Evolutionary conservation across 129 eudicot species (phyloP).

Genomic region (Tanacetum coccineum): DNA sequence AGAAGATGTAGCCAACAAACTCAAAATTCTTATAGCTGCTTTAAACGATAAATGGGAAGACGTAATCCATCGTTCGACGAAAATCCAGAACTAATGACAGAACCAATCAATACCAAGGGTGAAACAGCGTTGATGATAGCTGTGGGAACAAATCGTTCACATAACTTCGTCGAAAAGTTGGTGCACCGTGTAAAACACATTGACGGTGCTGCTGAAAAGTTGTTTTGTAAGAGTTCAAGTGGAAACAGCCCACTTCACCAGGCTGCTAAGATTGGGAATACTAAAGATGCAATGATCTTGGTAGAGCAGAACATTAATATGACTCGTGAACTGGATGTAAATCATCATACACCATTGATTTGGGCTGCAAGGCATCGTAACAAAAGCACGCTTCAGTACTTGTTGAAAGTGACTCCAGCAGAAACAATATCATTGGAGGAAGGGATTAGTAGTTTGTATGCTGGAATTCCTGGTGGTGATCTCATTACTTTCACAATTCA

Average conservation of each 20-base stretch:
- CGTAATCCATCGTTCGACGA: constrained; percentile 1
- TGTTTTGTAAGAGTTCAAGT: not conserved
- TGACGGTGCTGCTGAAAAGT: not conserved
- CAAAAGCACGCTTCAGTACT: not conserved
- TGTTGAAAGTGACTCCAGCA: constrained; percentile 4
- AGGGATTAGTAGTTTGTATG: constrained; percentile 12
- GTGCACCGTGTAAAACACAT: not conserved
- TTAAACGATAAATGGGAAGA: constrained; percentile 12
- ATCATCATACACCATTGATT: not conserved
- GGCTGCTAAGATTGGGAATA: constrained; percentile 16
- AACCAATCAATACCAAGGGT: not conserved
- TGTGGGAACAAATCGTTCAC: constrained; percentile 16
- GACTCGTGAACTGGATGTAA: not conserved
- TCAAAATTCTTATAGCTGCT: constrained; percentile 5
- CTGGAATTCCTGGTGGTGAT: constrained; percentile 4
- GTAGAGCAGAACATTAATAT: not conserved
- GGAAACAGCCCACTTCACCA: constrained; percentile 15
- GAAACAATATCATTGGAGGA: not conserved
- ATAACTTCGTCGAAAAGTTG: not conserved
- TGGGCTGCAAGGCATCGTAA: constrained; percentile 15
- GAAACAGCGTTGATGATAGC: constrained; percentile 19
- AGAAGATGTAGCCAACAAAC: not conserved
- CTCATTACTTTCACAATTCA: not conserved
- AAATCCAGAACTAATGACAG: constrained; percentile 12
- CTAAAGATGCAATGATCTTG: constrained; percentile 10